Base-by-base conservation (phyloP, 2,329 filamentous ascomycete genomes). In the Aspergillus awamori region DNA sequence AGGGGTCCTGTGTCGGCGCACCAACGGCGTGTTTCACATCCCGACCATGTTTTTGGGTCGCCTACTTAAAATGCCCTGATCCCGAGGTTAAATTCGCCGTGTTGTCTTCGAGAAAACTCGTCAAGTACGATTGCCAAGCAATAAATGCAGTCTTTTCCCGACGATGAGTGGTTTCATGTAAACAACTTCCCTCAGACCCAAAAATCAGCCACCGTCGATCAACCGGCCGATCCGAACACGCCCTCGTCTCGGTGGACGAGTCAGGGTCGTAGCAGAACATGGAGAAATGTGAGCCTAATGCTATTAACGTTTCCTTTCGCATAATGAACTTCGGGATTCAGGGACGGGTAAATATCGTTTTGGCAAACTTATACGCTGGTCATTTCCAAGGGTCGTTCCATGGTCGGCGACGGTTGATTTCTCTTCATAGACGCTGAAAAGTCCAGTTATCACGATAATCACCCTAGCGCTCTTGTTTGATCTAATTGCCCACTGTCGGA, bases 11-110 rank as follows among this genome's bases (percentile, higher is more conserved):
- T 24, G 24, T 24, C 26, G 26, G 20, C 26, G 28, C 26, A 28
- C 53, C 53, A 56, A 56, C 53, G 53, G 53, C 26, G 26, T 47
- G 53, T 56, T 56, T 47, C 53, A 56, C 26, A 24, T 22, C 24
- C 28, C 24, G 39, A 20, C 26, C 53, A 45, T 6, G 17, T 36
- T 56, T 47, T 56, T 26, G 39, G 53, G 47, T 45, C 41, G 20
- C 13, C 20, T 13, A 45, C 41, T 45, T 11, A 4, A 45, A 6
- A 22, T 13, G 13, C 10, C 10, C 20, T 45, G 41, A 13, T 13
- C 24, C 5, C 11, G 11, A 15, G 11, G 17, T 24, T 6, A 13
- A 7, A 8, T 17, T 5, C 11, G 24, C 20, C 17, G 2, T 47
- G 43, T 17, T 7, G 13, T 17, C 24, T 51, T 51, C 47, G 26